These are phyloP conservation scores for Amphibolis antarctica DNA, from an alignment of 106 monocot genomes.

Conservation along the genomic window DNA sequence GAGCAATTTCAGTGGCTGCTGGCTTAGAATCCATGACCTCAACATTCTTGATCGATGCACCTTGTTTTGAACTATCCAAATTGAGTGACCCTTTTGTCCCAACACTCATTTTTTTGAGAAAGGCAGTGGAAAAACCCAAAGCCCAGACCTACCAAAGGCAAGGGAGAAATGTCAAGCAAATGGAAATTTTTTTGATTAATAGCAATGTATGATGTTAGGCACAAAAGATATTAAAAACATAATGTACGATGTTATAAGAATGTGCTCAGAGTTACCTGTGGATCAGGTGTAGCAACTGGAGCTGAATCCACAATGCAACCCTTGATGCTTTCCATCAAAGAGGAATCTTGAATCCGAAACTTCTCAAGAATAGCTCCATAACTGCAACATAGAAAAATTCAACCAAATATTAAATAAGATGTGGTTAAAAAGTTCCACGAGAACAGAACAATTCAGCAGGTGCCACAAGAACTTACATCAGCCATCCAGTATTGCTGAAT, in stretches of 20 bases:
- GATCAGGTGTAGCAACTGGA: constrained; percentile 83
- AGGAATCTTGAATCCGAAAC: constrained; percentile 64
- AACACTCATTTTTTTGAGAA: constrained; percentile 77
- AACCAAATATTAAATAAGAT: not conserved
- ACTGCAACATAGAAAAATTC: constrained; percentile 24
- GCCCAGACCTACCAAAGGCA: constrained; percentile 71
- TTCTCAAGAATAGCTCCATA: constrained; percentile 92
- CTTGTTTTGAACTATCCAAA: constrained; percentile 8
- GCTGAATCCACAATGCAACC: constrained; percentile 93
- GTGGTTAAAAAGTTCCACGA: not conserved
- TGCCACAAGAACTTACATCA: constrained; percentile 32
- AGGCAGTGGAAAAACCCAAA: constrained; percentile 90
- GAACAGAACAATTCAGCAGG: not conserved
- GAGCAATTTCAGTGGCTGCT: constrained; percentile 39
- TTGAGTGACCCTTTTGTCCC: constrained; percentile 41
- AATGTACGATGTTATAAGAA: not conserved
- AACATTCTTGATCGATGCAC: constrained; percentile 10
- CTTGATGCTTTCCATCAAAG: constrained; percentile 59
- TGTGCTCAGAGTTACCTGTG: constrained; percentile 41
- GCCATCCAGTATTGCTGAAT: constrained; percentile 94
- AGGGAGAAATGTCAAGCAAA: not conserved
- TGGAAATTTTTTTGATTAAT: no score
- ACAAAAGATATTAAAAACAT: not conserved
- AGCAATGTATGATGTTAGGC: not conserved
- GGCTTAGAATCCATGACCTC: constrained; percentile 32